Base-by-base conservation (phyloP, 495 filamentous ascomycete species). In the Aspergillus nidulans region DNA sequence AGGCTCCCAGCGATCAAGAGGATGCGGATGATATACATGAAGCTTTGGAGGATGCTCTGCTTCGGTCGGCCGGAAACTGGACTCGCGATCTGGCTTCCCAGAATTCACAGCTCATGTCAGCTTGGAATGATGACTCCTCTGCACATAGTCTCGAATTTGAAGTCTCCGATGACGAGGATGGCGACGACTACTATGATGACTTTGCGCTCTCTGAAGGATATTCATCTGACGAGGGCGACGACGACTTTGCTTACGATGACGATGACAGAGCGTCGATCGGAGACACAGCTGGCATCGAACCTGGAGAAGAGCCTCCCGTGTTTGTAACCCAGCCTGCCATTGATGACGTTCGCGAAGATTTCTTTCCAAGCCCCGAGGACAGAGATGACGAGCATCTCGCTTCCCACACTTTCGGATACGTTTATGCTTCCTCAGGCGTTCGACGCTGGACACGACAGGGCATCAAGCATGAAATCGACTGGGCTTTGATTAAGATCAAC, bases 381-480 rank as follows among this genome's bases (percentile, higher is more conserved):
- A 76, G 80, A 3, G 83, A 85, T 61, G 85, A 87, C 56, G 81
- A 85, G 60, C 91, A 97, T 63, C 77, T 92, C 3, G 80, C 84
- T 41, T 87, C 85, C 0, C 90, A 89, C 61, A 79, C 80, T 8
- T 74, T 97, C 2, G 92, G 92, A 10, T 85, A 89, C 57, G 75
- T 97, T 25, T 88, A 95, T 55, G 92, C 92, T 16, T 95, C 90
- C 1, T 95, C 90, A 16, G 92, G 92, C 8, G 83, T 96, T 51
- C 80, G 89, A 16, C 83, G 94, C 2, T 85, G 85, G 60, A 77
- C 68, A 52, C 75, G 82, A 23, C 73, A 83, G 39, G 81, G 81
- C 6, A 69, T 92, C 12, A 78, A 88, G 13, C 92, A 97, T 61
- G 92, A 97, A 66, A 91, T 97, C 55, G 92, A 97, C 66, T 97